These are phyloP conservation scores for Hemileccinum impolitum DNA, from an alignment of 768 basidiomycete genomes.

Conservation along the genomic window DNA sequence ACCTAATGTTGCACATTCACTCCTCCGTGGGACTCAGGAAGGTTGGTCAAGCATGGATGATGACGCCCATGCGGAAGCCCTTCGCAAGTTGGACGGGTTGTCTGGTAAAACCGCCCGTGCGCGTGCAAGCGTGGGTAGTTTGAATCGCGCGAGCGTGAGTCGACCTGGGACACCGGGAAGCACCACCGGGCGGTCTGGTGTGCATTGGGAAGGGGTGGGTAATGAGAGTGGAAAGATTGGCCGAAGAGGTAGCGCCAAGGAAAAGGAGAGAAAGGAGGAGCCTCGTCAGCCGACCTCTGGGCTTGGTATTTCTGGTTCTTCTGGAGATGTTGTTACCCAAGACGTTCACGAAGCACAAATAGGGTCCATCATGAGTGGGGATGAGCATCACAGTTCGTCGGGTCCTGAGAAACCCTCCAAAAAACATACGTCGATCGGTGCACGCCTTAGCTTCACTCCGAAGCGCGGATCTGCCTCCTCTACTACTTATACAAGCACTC, in stretches of 20 bases:
- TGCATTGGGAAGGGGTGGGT: conserved; percentile 75
- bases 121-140: conserved; percentile 72
- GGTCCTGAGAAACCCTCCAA: conserved; percentile 63
- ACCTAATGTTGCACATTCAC: conserved; percentile 76
- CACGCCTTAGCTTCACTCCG: conserved; percentile 73
- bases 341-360: conserved; percentile 43
- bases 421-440: conserved; percentile 53
- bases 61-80: conserved; percentile 83
- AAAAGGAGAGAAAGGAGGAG: conserved; percentile 46
- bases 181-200: conserved; percentile 43
- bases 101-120: conserved; percentile 72
- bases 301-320: conserved; percentile 36
- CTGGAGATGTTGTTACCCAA: conserved; percentile 29
- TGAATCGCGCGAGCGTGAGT: conserved; percentile 63
- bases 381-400: conserved; percentile 48
- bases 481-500: conserved; percentile 78
- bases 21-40: conserved; percentile 83
- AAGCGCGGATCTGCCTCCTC: conserved; percentile 91
- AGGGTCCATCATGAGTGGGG: conserved; percentile 49
- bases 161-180: conserved; percentile 73
- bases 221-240: conserved; percentile 34
- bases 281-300: conserved; percentile 23
- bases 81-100: conserved; percentile 90
- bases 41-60: conserved; percentile 89
- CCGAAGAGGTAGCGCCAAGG: conserved; percentile 37